Evolutionary conservation across 176 grass and related monocot species (phyloP).

Genomic region (Triticum urartu): DNA sequence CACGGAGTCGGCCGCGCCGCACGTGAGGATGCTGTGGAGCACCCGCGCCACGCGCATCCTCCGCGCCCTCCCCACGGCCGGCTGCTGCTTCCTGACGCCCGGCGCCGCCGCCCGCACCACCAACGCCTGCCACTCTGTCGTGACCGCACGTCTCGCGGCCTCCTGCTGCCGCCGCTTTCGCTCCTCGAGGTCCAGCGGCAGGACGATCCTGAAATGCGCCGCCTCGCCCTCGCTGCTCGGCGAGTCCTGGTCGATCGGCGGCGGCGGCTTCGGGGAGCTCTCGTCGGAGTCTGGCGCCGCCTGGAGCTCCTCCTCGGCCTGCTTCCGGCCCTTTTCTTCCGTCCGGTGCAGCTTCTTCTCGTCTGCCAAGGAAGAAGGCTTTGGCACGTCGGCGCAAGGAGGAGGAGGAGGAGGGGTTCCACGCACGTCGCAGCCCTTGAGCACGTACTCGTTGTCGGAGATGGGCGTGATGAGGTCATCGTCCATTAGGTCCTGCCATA

Average conservation of each 20-base stretch:
- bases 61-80: constrained; percentile 12
- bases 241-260: constrained; percentile 24
- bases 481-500: constrained; percentile 70
- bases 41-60: constrained; percentile 35
- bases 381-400: neutral
- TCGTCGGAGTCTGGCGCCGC: constrained; percentile 4
- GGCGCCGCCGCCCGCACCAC: neutral
- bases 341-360: neutral
- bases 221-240: neutral
- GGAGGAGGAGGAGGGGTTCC: constrained; percentile 13
- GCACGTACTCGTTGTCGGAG: constrained; percentile 69
- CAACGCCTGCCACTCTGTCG: neutral
- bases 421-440: constrained; percentile 62
- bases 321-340: neutral
- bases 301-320: neutral
- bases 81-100: neutral
- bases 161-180: neutral
- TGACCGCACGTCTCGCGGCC: neutral
- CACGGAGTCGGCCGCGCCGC: constrained; percentile 27
- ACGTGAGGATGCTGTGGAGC: constrained; percentile 51
- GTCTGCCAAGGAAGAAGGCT: neutral
- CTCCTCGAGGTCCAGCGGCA: neutral
- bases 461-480: constrained; percentile 69
- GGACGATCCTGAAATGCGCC: constrained; percentile 7
- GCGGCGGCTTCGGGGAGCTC: constrained; percentile 1